These are phyloP conservation scores for Paraphaeosphaeria minitans DNA, from an alignment of 2,329 filamentous ascomycete genomes.

Conservation along the genomic window DNA sequence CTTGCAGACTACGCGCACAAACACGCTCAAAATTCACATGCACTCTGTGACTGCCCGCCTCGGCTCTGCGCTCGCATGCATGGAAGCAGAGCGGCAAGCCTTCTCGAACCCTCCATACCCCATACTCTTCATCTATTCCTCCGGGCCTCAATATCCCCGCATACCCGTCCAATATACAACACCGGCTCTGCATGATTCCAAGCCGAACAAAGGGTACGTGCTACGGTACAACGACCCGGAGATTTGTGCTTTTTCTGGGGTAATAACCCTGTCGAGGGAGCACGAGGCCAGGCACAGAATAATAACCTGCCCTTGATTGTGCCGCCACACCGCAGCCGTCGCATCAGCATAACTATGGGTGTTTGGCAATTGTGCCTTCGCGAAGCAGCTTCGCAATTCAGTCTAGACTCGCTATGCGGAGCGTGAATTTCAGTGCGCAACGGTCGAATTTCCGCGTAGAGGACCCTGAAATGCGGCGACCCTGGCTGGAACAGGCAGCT, in stretches of 20 bases:
- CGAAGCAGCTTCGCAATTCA: slow-evolving; percentile 4
- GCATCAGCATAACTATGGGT: slow-evolving; percentile 22
- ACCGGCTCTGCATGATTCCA: slow-evolving; percentile 20
- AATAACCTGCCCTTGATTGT: slow-evolving; percentile 24
- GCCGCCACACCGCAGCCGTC: slow-evolving; percentile 25
- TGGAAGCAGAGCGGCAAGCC: slow-evolving; percentile 32
- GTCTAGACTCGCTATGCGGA: background rate
- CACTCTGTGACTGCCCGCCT: background rate
- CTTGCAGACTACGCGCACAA: slow-evolving; percentile 15
- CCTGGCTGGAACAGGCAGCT: slow-evolving; percentile 12
- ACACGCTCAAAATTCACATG: slow-evolving; percentile 11
- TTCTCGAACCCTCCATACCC: slow-evolving; percentile 36
- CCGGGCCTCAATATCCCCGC: slow-evolving; percentile 38
- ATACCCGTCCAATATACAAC: slow-evolving; percentile 35
- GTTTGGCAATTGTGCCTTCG: slow-evolving; percentile 4
- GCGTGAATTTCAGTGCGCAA: background rate
- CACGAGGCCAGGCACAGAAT: slow-evolving; percentile 26
- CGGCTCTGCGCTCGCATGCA: slow-evolving; percentile 10
- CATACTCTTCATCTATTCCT: slow-evolving; percentile 41
- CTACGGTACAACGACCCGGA: slow-evolving; percentile 37
- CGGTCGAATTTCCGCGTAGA: slow-evolving; percentile 1
- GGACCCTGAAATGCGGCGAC: background rate
- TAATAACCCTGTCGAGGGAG: slow-evolving; percentile 31
- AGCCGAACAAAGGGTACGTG: slow-evolving; percentile 23
- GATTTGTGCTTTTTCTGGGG: slow-evolving; percentile 41